phyloP scores from a whole-genome alignment of 768 basidiomycete species.

The Daedalea quercina region DNA sequence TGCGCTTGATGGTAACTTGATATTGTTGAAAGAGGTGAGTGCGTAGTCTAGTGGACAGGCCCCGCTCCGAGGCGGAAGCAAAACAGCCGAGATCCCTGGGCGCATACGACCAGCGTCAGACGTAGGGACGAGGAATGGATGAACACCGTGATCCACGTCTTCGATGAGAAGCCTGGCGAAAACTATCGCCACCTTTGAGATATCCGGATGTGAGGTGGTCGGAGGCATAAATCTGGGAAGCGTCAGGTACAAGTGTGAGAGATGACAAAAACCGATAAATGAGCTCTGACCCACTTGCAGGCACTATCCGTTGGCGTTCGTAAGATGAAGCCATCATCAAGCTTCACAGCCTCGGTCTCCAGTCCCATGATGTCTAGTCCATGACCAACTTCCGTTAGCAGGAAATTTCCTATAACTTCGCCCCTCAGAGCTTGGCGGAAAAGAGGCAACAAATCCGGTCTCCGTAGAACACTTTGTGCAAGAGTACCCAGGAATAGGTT shows the following conservation, averaged over 20 bases:
- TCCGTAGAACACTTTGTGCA: not conserved
- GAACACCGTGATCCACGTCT: conserved; percentile 21
- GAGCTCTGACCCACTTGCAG: not conserved
- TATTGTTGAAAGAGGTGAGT: conserved; percentile 30
- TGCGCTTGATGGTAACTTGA: conserved; percentile 24
- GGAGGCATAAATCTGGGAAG: conserved; percentile 30
- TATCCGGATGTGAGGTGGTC: conserved; percentile 9
- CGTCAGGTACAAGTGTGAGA: too few species aligned
- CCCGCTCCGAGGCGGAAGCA: conserved; percentile 24
- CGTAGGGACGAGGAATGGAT: conserved; percentile 23
- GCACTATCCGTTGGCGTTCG: not conserved
- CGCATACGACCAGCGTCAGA: conserved; percentile 22
- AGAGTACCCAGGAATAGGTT: conserved; percentile 8
- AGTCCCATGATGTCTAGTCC: not conserved
- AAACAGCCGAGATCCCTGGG: conserved; percentile 12
- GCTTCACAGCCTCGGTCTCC: conserved; percentile 1
- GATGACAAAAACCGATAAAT: not conserved
- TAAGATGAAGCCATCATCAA: not conserved
- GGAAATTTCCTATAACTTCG: conserved; percentile 5
- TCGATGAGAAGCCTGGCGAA: conserved; percentile 21
- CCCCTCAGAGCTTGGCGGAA: not conserved
- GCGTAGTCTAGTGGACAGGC: conserved; percentile 27
- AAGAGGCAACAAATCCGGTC: not conserved
- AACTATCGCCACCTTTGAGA: conserved; percentile 21
- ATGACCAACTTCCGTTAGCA: conserved; percentile 1